A percentile compares a stretch with the other conserved stretches of the same genome.
Evolutionary conservation across 1,284 basidiomycete genomes (phyloP).

Genomic region (Trametes sp.): DNA sequence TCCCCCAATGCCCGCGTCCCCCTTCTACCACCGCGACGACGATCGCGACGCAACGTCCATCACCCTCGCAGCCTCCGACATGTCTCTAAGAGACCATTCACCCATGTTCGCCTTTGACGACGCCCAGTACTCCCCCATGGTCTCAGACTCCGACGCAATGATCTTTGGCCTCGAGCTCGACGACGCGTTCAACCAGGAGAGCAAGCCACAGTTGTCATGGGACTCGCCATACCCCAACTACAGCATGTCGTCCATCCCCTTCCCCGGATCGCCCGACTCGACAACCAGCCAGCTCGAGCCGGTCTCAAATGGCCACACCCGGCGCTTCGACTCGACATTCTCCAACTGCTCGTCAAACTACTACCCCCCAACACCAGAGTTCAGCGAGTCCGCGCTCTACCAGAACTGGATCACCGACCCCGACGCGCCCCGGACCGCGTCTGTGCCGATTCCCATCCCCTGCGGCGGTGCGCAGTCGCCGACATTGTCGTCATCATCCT

Average conservation of each 20-base stretch:
- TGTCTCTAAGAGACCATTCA: constrained; percentile 50
- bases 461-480: constrained; percentile 48
- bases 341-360: constrained; percentile 32
- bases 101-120: constrained; percentile 56
- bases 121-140: constrained; percentile 45
- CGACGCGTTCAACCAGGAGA: constrained; percentile 49
- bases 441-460: constrained; percentile 68
- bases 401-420: constrained; percentile 67
- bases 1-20: constrained; percentile 40
- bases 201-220: constrained; percentile 51
- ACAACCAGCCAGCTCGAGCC: constrained; percentile 40
- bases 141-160: constrained; percentile 54
- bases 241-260: constrained; percentile 37
- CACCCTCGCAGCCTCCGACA: constrained; percentile 45
- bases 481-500: constrained; percentile 33
- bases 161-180: constrained; percentile 74
- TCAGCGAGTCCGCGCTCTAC: constrained; percentile 52
- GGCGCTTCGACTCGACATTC: constrained; percentile 36
- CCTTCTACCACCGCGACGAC: constrained; percentile 44
- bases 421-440: constrained; percentile 53
- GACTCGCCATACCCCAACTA: constrained; percentile 38
- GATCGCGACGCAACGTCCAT: constrained; percentile 39
- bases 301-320: constrained; percentile 33
- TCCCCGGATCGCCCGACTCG: constrained; percentile 46
- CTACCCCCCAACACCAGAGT: constrained; percentile 49